Evolutionary conservation across 768 basidiomycete species (phyloP).

Genomic region (Suillus subluteus): DNA sequence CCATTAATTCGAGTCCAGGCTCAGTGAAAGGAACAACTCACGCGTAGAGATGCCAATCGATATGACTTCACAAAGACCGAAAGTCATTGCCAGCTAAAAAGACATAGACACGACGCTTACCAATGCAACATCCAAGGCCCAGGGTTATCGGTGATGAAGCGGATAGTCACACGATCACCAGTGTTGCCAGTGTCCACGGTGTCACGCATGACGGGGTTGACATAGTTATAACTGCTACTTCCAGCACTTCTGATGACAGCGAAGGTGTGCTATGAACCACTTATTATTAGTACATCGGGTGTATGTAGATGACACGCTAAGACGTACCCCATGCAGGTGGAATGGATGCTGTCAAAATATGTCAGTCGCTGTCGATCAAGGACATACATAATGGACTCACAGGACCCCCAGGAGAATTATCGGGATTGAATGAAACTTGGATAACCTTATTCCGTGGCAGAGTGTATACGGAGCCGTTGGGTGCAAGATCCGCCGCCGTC

Average conservation of each 20-base stretch:
- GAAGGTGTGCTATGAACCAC: background rate
- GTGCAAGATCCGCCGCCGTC: slow-evolving; percentile 39
- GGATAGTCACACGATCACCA: background rate
- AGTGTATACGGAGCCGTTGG: slow-evolving; percentile 45
- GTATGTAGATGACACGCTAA: background rate
- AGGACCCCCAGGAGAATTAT: slow-evolving; percentile 12
- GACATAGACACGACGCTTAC: background rate
- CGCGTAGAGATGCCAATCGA: background rate
- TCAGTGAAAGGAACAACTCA: background rate
- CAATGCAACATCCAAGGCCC: background rate
- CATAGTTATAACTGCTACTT: background rate
- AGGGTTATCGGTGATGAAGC: background rate
- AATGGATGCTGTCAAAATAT: slow-evolving; percentile 26
- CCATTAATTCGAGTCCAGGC: background rate
- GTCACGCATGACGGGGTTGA: background rate
- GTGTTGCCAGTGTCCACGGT: background rate
- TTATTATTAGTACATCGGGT: background rate
- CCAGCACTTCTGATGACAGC: background rate
- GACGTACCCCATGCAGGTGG: slow-evolving; percentile 23
- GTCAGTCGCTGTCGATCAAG: background rate
- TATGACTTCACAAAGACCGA: slow-evolving; percentile 1
- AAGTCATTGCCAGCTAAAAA: background rate
- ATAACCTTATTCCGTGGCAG: slow-evolving; percentile 50
- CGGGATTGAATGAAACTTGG: slow-evolving; percentile 36
- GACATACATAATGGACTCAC: slow-evolving; percentile 4